These are phyloP conservation scores for Boletus tomentosulus DNA, from an alignment of 768 basidiomycete species.

Conservation along the genomic window DNA sequence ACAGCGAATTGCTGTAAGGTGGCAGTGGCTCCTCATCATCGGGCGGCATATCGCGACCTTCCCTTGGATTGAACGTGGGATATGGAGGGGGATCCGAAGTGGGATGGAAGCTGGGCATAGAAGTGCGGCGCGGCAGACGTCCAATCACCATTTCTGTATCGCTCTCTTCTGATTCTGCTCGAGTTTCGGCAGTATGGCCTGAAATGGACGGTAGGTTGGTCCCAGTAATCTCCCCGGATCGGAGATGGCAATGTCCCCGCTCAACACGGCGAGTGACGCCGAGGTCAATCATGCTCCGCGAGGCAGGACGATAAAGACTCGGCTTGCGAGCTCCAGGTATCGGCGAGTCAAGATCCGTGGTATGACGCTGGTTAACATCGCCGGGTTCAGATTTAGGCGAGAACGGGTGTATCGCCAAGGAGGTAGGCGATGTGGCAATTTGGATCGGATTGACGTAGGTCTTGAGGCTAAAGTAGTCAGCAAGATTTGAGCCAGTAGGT, in stretches of 20 bases:
- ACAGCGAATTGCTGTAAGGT: conserved; percentile 73
- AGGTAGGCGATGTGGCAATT: conserved; percentile 6
- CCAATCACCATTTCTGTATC: conserved; percentile 31
- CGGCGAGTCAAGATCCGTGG: conserved; percentile 3
- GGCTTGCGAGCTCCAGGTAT: conserved; percentile 29
- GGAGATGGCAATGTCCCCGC: conserved; percentile 17
- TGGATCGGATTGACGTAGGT: conserved; percentile 4
- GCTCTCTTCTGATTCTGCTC: conserved; percentile 18
- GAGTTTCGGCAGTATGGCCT: conserved; percentile 5
- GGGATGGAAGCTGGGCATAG: conserved; percentile 65
- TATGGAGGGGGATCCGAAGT: conserved; percentile 66
- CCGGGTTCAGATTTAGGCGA: conserved; percentile 12
- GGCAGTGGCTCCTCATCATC: conserved; percentile 91
- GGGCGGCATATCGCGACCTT: conserved; percentile 33
- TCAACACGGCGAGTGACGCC: conserved; percentile 29
- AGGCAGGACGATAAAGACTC: conserved; percentile 54
- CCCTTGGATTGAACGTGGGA: conserved; percentile 40
- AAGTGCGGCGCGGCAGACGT: conserved; percentile 53
- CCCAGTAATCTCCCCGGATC: conserved; percentile 8
- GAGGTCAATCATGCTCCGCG: conserved; percentile 63
- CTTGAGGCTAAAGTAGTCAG: conserved; percentile 7
- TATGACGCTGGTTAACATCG: neutral
- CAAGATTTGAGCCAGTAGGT: neutral
- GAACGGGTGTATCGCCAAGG: conserved; percentile 13
- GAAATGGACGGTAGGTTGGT: conserved; percentile 15